A percentile compares a stretch with the other conserved stretches of the same genome.
phyloP scores from a whole-genome alignment of 495 filamentous ascomycete species.

The Xylaria curta region DNA sequence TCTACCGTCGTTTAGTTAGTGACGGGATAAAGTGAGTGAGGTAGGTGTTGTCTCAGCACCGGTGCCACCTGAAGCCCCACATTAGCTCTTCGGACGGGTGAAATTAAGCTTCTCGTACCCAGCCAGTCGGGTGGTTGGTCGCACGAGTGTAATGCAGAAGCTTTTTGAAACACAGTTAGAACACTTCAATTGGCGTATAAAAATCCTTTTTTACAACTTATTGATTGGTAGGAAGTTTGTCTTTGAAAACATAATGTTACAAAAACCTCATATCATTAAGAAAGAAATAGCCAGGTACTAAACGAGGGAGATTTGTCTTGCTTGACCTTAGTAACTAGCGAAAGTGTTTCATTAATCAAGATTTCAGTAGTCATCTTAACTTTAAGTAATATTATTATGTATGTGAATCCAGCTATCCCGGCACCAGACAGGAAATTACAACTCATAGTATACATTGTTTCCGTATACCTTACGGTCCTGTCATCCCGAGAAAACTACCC shows the following conservation, averaged over 20 bases:
- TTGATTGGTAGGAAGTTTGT: background rate
- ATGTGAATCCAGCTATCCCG: background rate
- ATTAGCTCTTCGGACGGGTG: background rate
- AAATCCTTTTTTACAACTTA: background rate
- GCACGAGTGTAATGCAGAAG: background rate
- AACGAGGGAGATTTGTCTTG: background rate
- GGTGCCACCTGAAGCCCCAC: constrained; percentile 8
- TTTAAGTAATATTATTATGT: background rate
- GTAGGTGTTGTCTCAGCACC: background rate
- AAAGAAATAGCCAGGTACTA: background rate
- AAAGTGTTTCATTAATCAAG: background rate
- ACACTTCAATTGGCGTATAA: too few species aligned
- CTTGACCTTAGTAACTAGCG: background rate
- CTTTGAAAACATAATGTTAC: too few species aligned
- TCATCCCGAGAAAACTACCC: background rate
- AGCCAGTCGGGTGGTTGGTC: too few species aligned
- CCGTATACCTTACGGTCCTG: background rate
- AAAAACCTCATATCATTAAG: background rate
- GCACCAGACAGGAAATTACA: background rate
- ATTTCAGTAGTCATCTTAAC: too few species aligned
- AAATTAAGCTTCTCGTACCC: background rate
- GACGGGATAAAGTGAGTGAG: background rate
- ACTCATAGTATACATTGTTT: background rate
- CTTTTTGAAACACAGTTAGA: background rate
- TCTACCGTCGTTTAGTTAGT: background rate